These are phyloP conservation scores for Russula vinacea DNA, from an alignment of 768 basidiomycete species.

Conservation along the genomic window DNA sequence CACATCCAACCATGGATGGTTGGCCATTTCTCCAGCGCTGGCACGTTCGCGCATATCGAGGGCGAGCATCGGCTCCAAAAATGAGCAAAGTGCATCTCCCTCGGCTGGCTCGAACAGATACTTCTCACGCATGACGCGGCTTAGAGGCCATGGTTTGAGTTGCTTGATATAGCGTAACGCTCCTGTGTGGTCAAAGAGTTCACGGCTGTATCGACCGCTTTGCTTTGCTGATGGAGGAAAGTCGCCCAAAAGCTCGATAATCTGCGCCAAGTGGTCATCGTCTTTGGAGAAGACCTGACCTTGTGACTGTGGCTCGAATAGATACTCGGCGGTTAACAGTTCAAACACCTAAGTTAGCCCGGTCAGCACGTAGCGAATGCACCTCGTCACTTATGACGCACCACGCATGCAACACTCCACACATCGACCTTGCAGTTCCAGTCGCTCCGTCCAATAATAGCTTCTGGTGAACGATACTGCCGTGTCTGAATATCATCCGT, in stretches of 20 bases:
- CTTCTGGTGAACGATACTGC: slow-evolving; percentile 93
- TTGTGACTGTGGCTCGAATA: slow-evolving; percentile 87
- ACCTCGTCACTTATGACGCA: slow-evolving; percentile 39
- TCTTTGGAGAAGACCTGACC: slow-evolving; percentile 83
- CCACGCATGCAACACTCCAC: slow-evolving; percentile 88
- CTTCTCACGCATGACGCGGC: slow-evolving; percentile 85
- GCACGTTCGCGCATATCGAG: slow-evolving; percentile 66
- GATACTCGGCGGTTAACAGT: slow-evolving; percentile 84
- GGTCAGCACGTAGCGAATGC: not conserved
- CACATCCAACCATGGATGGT: slow-evolving; percentile 68
- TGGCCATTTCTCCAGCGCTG: slow-evolving; percentile 67
- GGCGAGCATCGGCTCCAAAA: slow-evolving; percentile 73
- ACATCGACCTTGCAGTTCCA: slow-evolving; percentile 87
- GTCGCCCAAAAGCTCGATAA: slow-evolving; percentile 87
- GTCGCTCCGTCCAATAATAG: slow-evolving; percentile 80
- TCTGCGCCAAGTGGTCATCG: slow-evolving; percentile 95
- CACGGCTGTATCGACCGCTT: slow-evolving; percentile 80
- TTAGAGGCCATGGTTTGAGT: slow-evolving; percentile 77
- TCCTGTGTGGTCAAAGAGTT: slow-evolving; percentile 73
- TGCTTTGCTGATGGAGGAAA: slow-evolving; percentile 68
- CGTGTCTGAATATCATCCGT: slow-evolving; percentile 97
- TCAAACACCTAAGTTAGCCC: slow-evolving; percentile 64
- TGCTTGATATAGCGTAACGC: slow-evolving; percentile 67
- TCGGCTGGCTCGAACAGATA: slow-evolving; percentile 67
- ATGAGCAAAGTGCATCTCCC: slow-evolving; percentile 56